Percentiles rank a stretch among this genome's conserved stretches.
These are phyloP conservation scores for Porcisia hertigi DNA, from an alignment of 208 protist genomes.

Conservation along the genomic window DNA sequence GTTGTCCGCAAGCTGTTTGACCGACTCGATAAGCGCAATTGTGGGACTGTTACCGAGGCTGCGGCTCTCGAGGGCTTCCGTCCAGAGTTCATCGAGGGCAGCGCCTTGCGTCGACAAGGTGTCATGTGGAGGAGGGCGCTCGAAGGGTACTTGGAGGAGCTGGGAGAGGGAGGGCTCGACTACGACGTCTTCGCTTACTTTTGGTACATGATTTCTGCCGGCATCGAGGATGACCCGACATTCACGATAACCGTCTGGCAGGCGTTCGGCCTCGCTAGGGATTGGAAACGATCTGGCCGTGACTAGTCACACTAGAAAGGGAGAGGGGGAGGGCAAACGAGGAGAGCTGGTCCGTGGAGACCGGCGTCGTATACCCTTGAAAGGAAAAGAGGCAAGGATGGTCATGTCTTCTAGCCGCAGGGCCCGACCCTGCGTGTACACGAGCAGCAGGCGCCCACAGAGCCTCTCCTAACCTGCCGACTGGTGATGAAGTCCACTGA, in stretches of 20 bases:
- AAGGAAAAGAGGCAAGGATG: too few relatives aligned
- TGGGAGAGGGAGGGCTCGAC: constrained; percentile 38
- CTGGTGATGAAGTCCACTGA: too few relatives aligned
- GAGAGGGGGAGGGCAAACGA: neutral
- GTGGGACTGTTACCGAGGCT: constrained; percentile 13
- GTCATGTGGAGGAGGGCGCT: constrained; percentile 45
- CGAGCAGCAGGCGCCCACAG: neutral
- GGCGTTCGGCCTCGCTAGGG: constrained; percentile 67
- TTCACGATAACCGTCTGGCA: constrained; percentile 86
- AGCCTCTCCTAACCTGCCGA: too few relatives aligned
- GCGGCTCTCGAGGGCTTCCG: constrained; percentile 43
- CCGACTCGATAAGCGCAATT: constrained; percentile 29
- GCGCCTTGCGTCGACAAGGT: constrained; percentile 33
- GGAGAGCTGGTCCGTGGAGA: neutral
- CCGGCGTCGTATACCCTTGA: too few relatives aligned
- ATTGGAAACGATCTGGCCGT: neutral
- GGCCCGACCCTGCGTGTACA: neutral
- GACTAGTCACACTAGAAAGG: neutral
- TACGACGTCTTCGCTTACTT: constrained; percentile 78
- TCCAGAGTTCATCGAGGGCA: constrained; percentile 48
- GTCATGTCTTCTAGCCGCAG: too few relatives aligned
- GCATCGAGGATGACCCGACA: constrained; percentile 72
- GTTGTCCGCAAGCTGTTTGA: constrained; percentile 72
- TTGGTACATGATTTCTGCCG: constrained; percentile 74
- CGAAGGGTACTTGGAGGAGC: constrained; percentile 38